Evolutionary conservation across 768 basidiomycete genomes (phyloP), one percentile per base, ranked within the genome.

Genomic region (Austroboletus eburneus): DNA sequence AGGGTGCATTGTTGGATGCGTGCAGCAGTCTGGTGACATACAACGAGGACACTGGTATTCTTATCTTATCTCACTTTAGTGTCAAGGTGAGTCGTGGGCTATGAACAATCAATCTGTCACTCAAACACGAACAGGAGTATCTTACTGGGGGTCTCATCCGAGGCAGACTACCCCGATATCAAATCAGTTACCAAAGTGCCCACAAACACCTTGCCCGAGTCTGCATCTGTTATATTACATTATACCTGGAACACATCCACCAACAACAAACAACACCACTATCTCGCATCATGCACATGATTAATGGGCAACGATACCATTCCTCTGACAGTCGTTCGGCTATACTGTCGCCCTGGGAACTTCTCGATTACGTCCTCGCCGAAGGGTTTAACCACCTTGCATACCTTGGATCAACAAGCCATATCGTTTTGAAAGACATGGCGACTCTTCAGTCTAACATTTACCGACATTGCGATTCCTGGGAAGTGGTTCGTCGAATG

Each of bases 41-140:
- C 12, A 45, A 54, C 22, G 45, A 54, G 20, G 40, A 45, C 22
- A 54, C 52, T 2, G 25, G 20, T 5, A 23, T 51, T 9, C 13
- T 57, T 2, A 43, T 50, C 5, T 35, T 59, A 10, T 59, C 58
- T 2, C 58, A 59, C 35, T 60, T 50, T n/a, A 59, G 58, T 27
- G 58, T 60, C 39, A 59, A 57, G 49, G 58, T 57, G 37, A 35
- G 48, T 25, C 8, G 2, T 21, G 27, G n/a, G 2, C 4, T 17
- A n/a, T 9, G 1, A 0, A 24, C 18, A 3, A 13, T 32, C 12
- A 5, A 8, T 42, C 12, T 34, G 2, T 10, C 4, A 3, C 20
- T 38, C 4, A 27, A 39, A 14, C 36, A 18, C 4, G 18, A 12
- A 7, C 14, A 57, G 51, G 56, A 57, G 14, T 57, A 57, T n/a